Percentiles rank a stretch among this genome's conserved stretches.
Conservation (phyloP, 768 basidiomycete species). For the Tylopilus subfusipes region DNA sequence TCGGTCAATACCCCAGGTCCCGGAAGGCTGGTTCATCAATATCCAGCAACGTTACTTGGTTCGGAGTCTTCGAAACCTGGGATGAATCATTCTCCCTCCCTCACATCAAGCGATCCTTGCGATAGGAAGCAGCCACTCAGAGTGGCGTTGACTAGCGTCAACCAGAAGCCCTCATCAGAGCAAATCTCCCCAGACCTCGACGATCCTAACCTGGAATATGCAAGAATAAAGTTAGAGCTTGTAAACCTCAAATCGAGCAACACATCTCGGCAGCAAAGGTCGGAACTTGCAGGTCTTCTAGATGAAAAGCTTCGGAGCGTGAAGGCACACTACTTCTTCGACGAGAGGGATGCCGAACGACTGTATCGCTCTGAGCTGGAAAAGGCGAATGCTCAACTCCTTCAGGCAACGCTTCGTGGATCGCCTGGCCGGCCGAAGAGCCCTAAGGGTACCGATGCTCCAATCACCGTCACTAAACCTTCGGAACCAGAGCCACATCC, state of each 20-base stretch:
- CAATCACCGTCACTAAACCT: not conserved
- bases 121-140: slow-evolving; percentile 1
- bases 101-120: slow-evolving; percentile 28
- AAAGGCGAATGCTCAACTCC: slow-evolving; percentile 41
- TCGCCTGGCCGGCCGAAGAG: not conserved
- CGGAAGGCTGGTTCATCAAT: not conserved
- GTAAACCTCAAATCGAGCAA: slow-evolving; percentile 41
- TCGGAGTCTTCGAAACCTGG: slow-evolving; percentile 30
- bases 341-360: slow-evolving; percentile 60
- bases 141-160: slow-evolving; percentile 6
- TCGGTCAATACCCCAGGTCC: slow-evolving; percentile 1
- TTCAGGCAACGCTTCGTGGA: slow-evolving; percentile 44
- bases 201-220: slow-evolving; percentile 62
- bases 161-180: slow-evolving; percentile 24
- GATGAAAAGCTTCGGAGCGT: slow-evolving; percentile 44
- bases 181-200: slow-evolving; percentile 38
- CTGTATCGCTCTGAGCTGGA: slow-evolving; percentile 52
- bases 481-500: slow-evolving; percentile 7
- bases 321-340: slow-evolving; percentile 66
- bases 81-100: slow-evolving; percentile 38
- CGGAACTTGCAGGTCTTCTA: slow-evolving; percentile 37
- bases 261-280: slow-evolving; percentile 22
- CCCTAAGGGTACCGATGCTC: not conserved
- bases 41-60: not conserved
- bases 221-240: slow-evolving; percentile 56